phyloP scores from a whole-genome alignment of 352 stramenopile genomes.

The Sclerospora graminicola region DNA sequence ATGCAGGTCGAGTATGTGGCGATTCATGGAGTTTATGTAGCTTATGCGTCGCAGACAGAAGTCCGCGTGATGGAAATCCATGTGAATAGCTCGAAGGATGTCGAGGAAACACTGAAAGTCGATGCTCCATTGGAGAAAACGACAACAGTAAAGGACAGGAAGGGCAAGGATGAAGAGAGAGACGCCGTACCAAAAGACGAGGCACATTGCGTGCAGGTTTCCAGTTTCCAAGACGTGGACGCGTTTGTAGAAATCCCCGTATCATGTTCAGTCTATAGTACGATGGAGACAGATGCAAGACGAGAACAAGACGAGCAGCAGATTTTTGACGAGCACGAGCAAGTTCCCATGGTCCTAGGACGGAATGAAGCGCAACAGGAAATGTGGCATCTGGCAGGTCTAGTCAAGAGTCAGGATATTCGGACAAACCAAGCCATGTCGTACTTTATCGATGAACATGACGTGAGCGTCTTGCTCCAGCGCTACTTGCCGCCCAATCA shows the following conservation, averaged over 20 bases:
- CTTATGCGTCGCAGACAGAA: constrained; percentile 64
- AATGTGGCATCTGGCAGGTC: constrained; percentile 54
- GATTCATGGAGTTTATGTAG: constrained; percentile 72
- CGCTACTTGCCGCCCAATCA: constrained; percentile 71
- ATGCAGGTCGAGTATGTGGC: constrained; percentile 68
- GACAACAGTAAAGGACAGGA: constrained; percentile 5
- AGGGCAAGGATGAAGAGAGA: background rate
- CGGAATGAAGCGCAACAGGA: constrained; percentile 71
- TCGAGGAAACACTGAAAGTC: constrained; percentile 4
- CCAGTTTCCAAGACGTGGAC: constrained; percentile 24
- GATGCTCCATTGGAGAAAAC: constrained; percentile 10
- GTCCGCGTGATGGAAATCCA: constrained; percentile 79
- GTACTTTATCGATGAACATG: constrained; percentile 51
- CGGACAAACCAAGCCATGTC: constrained; percentile 73
- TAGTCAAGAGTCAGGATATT: constrained; percentile 66
- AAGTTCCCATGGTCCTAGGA: constrained; percentile 47
- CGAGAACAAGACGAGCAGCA: constrained; percentile 38
- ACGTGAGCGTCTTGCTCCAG: constrained; percentile 62
- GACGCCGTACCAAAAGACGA: constrained; percentile 32
- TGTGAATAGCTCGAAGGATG: constrained; percentile 39
- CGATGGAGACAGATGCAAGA: constrained; percentile 29
- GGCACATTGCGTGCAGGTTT: constrained; percentile 31
- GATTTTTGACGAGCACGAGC: constrained; percentile 46
- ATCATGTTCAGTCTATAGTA: constrained; percentile 43
- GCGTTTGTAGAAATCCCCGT: constrained; percentile 51